These are phyloP conservation scores for Nothomitra cinnamomea DNA, from an alignment of 2,329 filamentous ascomycete genomes.

Conservation along the genomic window DNA sequence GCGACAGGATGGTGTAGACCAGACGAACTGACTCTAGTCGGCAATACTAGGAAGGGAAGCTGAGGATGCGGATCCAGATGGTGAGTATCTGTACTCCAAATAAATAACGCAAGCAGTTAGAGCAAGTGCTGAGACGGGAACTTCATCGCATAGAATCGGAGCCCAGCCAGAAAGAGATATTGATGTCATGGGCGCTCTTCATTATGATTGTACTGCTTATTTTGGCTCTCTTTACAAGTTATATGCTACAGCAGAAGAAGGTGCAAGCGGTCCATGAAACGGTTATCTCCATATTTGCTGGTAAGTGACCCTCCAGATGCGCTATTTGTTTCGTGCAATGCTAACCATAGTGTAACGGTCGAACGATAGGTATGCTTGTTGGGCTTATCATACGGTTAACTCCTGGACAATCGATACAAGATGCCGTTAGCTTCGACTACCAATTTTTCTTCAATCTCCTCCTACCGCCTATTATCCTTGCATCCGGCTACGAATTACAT, in stretches of 20 bases:
- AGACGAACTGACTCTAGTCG: slow-evolving; percentile 6
- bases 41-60: slow-evolving; percentile 24
- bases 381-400: slow-evolving; percentile 74
- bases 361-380: slow-evolving; percentile 68
- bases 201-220: slow-evolving; percentile 93
- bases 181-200: slow-evolving; percentile 92
- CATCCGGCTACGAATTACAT: slow-evolving; percentile 91
- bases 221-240: slow-evolving; percentile 88
- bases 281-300: slow-evolving; percentile 93
- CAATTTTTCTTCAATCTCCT: slow-evolving; percentile 99
- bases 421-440: slow-evolving; percentile 90
- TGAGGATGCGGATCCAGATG: slow-evolving; percentile 31
- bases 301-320: slow-evolving; percentile 27
- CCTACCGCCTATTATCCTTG: slow-evolving; percentile 94
- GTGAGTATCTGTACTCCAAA: slow-evolving; percentile 17
- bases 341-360: not conserved
- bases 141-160: slow-evolving; percentile 39
- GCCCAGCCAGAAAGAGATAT: slow-evolving; percentile 81
- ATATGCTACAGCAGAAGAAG: slow-evolving; percentile 89
- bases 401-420: slow-evolving; percentile 67
- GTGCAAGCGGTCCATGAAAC: slow-evolving; percentile 97
- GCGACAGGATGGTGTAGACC: not conserved
- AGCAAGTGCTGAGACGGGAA: not conserved
- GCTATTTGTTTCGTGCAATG: not conserved
- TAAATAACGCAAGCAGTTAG: not conserved